These are phyloP conservation scores for Blastocystis sp. DNA, from an alignment of 352 stramenopile species.

Conservation along the genomic window DNA sequence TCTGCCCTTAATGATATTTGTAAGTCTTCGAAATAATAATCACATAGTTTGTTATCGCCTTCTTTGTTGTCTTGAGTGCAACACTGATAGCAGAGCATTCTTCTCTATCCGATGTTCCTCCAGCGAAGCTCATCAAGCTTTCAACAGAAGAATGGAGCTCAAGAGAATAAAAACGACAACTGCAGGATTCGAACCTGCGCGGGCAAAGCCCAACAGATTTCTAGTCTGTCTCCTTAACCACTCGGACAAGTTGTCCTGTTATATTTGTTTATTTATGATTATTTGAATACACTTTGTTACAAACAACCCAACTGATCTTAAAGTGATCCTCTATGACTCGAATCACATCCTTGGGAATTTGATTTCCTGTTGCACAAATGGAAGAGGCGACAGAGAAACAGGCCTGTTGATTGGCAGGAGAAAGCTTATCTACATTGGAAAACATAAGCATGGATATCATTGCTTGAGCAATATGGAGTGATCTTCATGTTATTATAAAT, in stretches of 20 bases:
- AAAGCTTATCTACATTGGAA: background rate
- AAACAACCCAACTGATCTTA: background rate
- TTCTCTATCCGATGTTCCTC: background rate
- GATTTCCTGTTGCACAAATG: background rate
- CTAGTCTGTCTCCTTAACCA: constrained; percentile 63
- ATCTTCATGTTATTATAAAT: background rate
- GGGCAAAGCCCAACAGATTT: constrained; percentile 62
- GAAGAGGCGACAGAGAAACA: background rate
- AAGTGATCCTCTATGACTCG: background rate
- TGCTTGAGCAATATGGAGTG: background rate
- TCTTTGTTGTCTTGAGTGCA: background rate
- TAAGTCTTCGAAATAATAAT: background rate
- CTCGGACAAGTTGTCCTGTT: constrained; percentile 58
- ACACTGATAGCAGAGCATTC: background rate
- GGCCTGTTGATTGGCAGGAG: background rate
- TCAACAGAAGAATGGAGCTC: too few species aligned
- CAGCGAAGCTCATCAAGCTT: too few species aligned
- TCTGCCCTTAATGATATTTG: background rate
- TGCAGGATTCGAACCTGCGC: constrained; percentile 62
- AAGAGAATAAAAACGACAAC: constrained; percentile 52
- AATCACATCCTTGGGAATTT: background rate
- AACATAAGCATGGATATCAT: constrained; percentile 11
- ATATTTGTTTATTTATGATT: background rate
- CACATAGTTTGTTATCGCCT: constrained; percentile 8
- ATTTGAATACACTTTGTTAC: background rate